Conservation (phyloP, 2,329 filamentous ascomycete species). For the Fusarium sp. region DNA sequence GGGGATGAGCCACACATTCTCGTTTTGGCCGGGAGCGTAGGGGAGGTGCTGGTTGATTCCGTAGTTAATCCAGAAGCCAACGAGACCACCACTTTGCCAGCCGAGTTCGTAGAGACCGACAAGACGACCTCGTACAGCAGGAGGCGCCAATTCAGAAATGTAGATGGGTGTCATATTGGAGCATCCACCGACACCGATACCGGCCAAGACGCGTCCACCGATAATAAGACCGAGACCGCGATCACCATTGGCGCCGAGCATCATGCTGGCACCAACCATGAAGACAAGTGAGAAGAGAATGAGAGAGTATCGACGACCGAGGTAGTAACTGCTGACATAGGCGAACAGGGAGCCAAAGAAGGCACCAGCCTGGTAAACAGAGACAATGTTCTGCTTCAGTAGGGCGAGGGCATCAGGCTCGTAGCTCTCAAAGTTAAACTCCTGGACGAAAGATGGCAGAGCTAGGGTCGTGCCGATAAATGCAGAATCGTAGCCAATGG, state of each 20-base stretch:
- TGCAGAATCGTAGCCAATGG: slow-evolving; percentile 76
- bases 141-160: slow-evolving; percentile 72
- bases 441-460: slow-evolving; percentile 76
- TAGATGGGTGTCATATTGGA: slow-evolving; percentile 76
- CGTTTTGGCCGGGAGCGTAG: slow-evolving; percentile 54
- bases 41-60: slow-evolving; percentile 68
- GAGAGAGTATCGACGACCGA: slow-evolving; percentile 77
- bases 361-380: slow-evolving; percentile 85
- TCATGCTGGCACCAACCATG: slow-evolving; percentile 78
- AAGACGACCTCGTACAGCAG: slow-evolving; percentile 74
- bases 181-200: slow-evolving; percentile 73
- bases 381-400: slow-evolving; percentile 82
- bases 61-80: slow-evolving; percentile 78
- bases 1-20: slow-evolving; percentile 74
- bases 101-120: slow-evolving; percentile 78
- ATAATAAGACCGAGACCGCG: slow-evolving; percentile 76
- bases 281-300: slow-evolving; percentile 75
- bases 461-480: slow-evolving; percentile 85
- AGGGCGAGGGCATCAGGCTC: slow-evolving; percentile 65
- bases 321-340: slow-evolving; percentile 75
- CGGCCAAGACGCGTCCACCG: slow-evolving; percentile 73
- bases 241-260: slow-evolving; percentile 75
- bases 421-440: slow-evolving; percentile 75
- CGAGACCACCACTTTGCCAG: slow-evolving; percentile 74
- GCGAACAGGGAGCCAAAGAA: slow-evolving; percentile 85